Percentiles rank a stretch among this genome's conserved stretches.
phyloP scores from a whole-genome alignment of 2,329 filamentous ascomycete species.

The Escovopsis sp. region DNA sequence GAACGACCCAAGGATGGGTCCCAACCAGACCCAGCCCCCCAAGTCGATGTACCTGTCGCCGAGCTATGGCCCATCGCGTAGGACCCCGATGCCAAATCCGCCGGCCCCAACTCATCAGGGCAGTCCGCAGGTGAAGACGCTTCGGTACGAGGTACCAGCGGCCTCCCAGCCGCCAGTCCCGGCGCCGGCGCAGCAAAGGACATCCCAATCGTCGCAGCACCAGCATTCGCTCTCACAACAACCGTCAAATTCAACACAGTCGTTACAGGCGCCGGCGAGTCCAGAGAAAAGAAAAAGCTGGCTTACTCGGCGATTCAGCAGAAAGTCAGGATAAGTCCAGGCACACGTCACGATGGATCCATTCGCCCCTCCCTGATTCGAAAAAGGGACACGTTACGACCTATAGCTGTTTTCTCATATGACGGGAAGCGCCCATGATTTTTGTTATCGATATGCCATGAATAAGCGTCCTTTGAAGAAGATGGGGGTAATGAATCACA shows the following conservation, averaged over 20 bases:
- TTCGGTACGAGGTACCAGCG: constrained; percentile 2
- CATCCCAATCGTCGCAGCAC: constrained; percentile 13
- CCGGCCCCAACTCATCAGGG: constrained; percentile 9
- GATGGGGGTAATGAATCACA: not conserved
- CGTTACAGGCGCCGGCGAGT: constrained; percentile 11
- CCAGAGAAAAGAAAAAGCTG: constrained; percentile 76
- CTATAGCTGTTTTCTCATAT: not conserved
- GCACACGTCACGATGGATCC: not conserved
- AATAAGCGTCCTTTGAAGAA: constrained; percentile 1
- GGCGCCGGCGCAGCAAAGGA: constrained; percentile 15
- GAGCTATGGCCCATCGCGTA: constrained; percentile 12
- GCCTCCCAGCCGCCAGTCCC: constrained; percentile 9
- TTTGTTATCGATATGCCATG: constrained; percentile 1
- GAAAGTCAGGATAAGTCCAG: constrained; percentile 17
- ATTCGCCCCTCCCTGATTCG: not conserved
- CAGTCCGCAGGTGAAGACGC: constrained; percentile 3
- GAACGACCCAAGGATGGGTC: constrained; percentile 51
- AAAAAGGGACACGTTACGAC: not conserved
- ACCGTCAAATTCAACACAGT: too few species aligned
- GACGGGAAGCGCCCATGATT: not conserved
- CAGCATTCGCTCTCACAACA: constrained; percentile 12
- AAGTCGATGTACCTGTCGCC: constrained; percentile 26
- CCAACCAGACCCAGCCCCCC: constrained; percentile 27
- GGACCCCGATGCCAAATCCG: constrained; percentile 12
- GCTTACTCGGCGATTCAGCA: constrained; percentile 74